Evolutionary conservation across 805 yeast genomes (phyloP).

Genomic region (Candida sakaeoensis): DNA sequence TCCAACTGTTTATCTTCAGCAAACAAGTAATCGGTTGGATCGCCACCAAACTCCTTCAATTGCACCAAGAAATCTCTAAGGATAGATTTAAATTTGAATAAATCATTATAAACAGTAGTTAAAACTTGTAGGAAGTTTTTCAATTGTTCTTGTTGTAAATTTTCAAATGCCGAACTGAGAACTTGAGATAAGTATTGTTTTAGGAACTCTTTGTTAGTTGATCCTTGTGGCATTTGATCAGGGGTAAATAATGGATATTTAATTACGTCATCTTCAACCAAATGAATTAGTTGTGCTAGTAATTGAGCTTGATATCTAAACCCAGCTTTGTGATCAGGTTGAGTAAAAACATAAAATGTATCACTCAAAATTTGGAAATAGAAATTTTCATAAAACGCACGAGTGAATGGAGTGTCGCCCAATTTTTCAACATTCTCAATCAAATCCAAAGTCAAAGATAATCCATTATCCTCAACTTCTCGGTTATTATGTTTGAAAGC

Average conservation of each 20-base stretch:
- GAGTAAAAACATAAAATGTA: slow-evolving; percentile 89
- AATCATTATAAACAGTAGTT: slow-evolving; percentile 68
- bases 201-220: slow-evolving; percentile 73
- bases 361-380: slow-evolving; percentile 88
- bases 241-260: slow-evolving; percentile 72
- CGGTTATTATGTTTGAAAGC: slow-evolving; percentile 97
- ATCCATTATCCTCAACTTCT: slow-evolving; percentile 92
- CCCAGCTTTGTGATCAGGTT: slow-evolving; percentile 96
- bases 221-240: slow-evolving; percentile 83
- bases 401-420: slow-evolving; percentile 68
- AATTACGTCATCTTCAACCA: slow-evolving; percentile 75
- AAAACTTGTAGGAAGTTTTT: slow-evolving; percentile 76
- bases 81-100: slow-evolving; percentile 71
- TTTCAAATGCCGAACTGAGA: slow-evolving; percentile 88
- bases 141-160: slow-evolving; percentile 79
- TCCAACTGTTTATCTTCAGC: slow-evolving; percentile 90
- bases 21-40: slow-evolving; percentile 87
- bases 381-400: slow-evolving; percentile 83
- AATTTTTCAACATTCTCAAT: slow-evolving; percentile 78
- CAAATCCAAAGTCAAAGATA: slow-evolving; percentile 77
- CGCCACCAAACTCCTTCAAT: slow-evolving; percentile 93
- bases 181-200: slow-evolving; percentile 78
- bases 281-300: slow-evolving; percentile 75
- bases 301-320: slow-evolving; percentile 84
- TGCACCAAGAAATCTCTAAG: slow-evolving; percentile 95